Percentiles rank a stretch among this genome's conserved stretches.
Conservation (phyloP, 768 basidiomycete genomes). For the Coprinellus micaceus region DNA sequence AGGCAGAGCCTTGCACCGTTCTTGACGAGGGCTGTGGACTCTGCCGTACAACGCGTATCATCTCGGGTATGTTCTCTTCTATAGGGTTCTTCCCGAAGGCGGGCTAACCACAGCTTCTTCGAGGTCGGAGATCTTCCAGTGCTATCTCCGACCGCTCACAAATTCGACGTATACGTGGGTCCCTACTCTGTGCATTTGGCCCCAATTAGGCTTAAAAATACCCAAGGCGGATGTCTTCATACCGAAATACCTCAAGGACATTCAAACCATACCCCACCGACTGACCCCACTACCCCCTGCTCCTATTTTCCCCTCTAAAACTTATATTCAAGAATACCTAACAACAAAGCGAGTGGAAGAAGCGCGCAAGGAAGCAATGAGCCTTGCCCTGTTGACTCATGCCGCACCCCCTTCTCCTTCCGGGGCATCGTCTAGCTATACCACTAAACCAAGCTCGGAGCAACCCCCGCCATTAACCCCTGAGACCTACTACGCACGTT, state of each 20-base stretch:
- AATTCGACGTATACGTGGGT: conserved; percentile 8
- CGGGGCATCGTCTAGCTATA: not conserved
- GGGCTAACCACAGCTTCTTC: too few relatives aligned
- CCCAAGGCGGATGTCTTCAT: conserved; percentile 45
- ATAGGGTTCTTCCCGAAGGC: too few relatives aligned
- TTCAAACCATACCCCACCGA: conserved; percentile 43
- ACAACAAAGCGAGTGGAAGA: conserved; percentile 33
- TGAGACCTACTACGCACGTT: conserved; percentile 37
- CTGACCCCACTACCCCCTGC: conserved; percentile 40
- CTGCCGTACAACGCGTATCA: too few relatives aligned
- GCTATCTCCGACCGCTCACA: not conserved
- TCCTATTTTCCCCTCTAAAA: conserved; percentile 38
- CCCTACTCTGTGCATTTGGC: too few relatives aligned
- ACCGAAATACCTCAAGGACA: conserved; percentile 46
- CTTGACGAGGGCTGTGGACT: too few relatives aligned
- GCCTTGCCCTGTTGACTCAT: conserved; percentile 24
- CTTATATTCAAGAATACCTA: conserved; percentile 41
- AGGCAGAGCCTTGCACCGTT: too few relatives aligned
- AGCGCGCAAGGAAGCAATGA: conserved; percentile 13
- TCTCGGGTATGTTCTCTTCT: too few relatives aligned
- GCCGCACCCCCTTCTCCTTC: conserved; percentile 19
- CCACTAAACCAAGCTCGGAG: not conserved
- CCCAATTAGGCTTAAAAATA: not conserved
- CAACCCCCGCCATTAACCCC: conserved; percentile 21
- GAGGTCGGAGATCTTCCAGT: too few relatives aligned